Conservation (phyloP, 805 yeast genomes). For the Tetrapisispora nanseiensis region DNA sequence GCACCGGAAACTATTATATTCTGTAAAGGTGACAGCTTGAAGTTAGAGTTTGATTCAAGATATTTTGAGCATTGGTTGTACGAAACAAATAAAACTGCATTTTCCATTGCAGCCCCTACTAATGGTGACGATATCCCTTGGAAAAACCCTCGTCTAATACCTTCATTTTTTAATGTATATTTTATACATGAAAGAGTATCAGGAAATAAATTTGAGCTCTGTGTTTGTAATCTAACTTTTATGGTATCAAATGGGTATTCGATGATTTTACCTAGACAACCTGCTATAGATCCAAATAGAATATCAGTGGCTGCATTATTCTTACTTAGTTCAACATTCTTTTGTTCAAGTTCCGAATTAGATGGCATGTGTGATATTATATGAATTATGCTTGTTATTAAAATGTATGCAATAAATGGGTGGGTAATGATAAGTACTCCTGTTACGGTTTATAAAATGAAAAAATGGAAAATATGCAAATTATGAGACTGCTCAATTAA, state of each 20-base stretch:
- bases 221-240: slow-evolving; percentile 78
- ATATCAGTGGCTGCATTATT: slow-evolving; percentile 27
- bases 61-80: slow-evolving; percentile 41
- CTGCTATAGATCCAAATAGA: slow-evolving; percentile 42
- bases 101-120: slow-evolving; percentile 84
- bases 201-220: slow-evolving; percentile 45
- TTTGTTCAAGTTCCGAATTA: neutral
- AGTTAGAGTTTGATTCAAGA: slow-evolving; percentile 15
- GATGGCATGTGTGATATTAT: neutral
- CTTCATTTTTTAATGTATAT: slow-evolving; percentile 58
- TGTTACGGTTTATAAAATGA: too few species aligned
- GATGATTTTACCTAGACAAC: slow-evolving; percentile 71
- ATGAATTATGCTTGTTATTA: neutral
- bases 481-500: too few species aligned
- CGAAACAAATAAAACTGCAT: slow-evolving; percentile 65
- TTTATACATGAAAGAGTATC: slow-evolving; percentile 60
- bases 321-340: neutral
- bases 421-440: too few species aligned
- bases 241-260: slow-evolving; percentile 93
- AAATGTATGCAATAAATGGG: neutral
- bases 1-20: slow-evolving; percentile 63
- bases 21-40: slow-evolving; percentile 30
- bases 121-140: slow-evolving; percentile 73
- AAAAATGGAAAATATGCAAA: neutral
- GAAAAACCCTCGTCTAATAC: slow-evolving; percentile 61